Conservation (phyloP, 164 flowering plant genomes). For the Platanus orientalis region DNA sequence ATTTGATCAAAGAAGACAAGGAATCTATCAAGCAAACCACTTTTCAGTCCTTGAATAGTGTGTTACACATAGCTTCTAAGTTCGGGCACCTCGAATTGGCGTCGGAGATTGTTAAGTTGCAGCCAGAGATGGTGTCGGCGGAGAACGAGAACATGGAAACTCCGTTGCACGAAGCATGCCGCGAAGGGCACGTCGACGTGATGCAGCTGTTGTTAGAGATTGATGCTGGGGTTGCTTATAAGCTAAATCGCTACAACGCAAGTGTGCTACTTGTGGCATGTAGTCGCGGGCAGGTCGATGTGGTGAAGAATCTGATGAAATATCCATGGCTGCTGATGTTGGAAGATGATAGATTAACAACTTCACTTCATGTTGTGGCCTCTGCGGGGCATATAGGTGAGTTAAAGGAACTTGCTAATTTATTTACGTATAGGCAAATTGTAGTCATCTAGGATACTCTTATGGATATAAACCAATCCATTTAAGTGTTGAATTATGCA, state of each 20-base stretch:
- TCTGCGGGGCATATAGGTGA: not conserved
- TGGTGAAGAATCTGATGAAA: slow-evolving; percentile 31
- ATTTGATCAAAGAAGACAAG: slow-evolving; percentile 28
- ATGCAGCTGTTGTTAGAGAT: slow-evolving; percentile 28
- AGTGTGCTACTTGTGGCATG: slow-evolving; percentile 41
- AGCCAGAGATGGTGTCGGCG: slow-evolving; percentile 25
- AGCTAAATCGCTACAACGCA: slow-evolving; percentile 27
- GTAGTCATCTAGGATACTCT: no score
- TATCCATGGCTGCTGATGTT: slow-evolving; percentile 27
- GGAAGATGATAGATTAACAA: slow-evolving; percentile 31
- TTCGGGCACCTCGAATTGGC: slow-evolving; percentile 33
- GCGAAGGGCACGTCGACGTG: slow-evolving; percentile 34
- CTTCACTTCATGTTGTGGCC: not conserved
- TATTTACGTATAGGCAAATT: no score
- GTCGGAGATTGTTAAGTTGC: slow-evolving; percentile 21
- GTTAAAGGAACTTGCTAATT: no score
- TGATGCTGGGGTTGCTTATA: slow-evolving; percentile 27
- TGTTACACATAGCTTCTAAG: slow-evolving; percentile 46
- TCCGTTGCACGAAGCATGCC: slow-evolving; percentile 44
- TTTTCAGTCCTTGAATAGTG: slow-evolving; percentile 21
- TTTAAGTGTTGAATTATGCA: no score
- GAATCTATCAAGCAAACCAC: slow-evolving; percentile 23
- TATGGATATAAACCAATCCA: no score
- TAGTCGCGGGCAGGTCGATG: slow-evolving; percentile 30
- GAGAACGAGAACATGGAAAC: slow-evolving; percentile 44